Base-by-base conservation (phyloP, 371 early-diverging fungal genomes). In the Batkoa obscura region DNA sequence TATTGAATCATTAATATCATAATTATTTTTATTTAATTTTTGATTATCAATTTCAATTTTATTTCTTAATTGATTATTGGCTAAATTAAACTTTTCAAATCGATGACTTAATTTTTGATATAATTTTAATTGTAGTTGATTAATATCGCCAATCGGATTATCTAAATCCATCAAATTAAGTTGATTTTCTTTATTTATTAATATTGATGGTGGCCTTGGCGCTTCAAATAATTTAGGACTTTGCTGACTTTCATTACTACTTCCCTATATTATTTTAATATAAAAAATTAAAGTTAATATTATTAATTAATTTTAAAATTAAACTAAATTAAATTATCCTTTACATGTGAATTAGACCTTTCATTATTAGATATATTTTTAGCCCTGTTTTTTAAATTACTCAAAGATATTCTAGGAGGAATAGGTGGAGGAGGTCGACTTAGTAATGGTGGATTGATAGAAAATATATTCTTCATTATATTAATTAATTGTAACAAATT, bases 121-220 rank as follows among this genome's bases (percentile, higher is more conserved):
- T 6, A 50, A 34, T 15, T 50, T 50, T 8, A 13, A 32, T 36
- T 50, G 51, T 3, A 50, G 51, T 35, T 17, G 32, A 5, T 13
- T 32, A 30, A 50, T 35, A 15, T 50, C 51, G 23, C 51, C 51
- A 13, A 50, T 50, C 8, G 51, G 51, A 4, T 50, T 50, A 34
- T 50, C 51, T 3, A 13, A 32, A 35, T 50, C 51, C 15, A 50
- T 30, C 13, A 5, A 41, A 8, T 41, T 41, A n/a, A n/a, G 41
- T 41, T 41, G 41, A n/a, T n/a, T 41, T 41, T 41, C 8, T 8
- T 8, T 10, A 10, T 10, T 8, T 8, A 8, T 10, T 41, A n/a
- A n/a, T n/a, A n/a, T 41, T 8, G 41, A 10, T 41, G 41, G 8
- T 8, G 41, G 8, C n/a, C 8, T 8, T 8, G n/a, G 8, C n/a